Evolutionary conservation across 164 flowering plant genomes (phyloP).

Genomic region (Berberis vulgaris): DNA sequence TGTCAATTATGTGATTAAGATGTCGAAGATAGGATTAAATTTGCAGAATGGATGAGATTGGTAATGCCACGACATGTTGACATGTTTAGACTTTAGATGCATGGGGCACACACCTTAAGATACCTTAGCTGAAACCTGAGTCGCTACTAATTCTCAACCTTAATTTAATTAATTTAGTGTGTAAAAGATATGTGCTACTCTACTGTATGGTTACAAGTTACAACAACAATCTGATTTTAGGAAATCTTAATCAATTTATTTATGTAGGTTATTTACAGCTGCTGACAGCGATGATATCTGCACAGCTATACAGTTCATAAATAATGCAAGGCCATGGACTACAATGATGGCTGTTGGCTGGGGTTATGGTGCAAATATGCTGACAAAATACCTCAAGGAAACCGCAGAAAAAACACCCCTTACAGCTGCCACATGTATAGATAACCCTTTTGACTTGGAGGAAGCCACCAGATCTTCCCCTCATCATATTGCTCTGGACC

Average conservation of each 20-base stretch:
- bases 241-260: conserved; percentile 26
- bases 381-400: conserved; percentile 90
- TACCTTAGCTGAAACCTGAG: too few species aligned
- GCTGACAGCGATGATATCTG: conserved; percentile 95
- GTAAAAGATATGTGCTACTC: background rate
- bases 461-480: conserved; percentile 60
- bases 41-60: too few species aligned
- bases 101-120: too few species aligned
- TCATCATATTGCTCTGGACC: conserved; percentile 33
- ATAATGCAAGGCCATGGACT: conserved; percentile 74
- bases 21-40: too few species aligned
- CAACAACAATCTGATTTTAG: conserved; percentile 17
- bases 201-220: background rate
- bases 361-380: conserved; percentile 96
- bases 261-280: conserved; percentile 96
- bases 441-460: conserved; percentile 90
- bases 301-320: conserved; percentile 77
- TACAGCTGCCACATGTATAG: conserved; percentile 83
- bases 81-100: too few species aligned
- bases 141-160: too few species aligned
- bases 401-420: conserved; percentile 80
- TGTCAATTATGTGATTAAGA: too few species aligned
- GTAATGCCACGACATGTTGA: too few species aligned
- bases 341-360: conserved; percentile 86
- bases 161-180: too few species aligned